Percentiles rank a stretch among this genome's conserved stretches.
Conservation (phyloP, 2,329 filamentous ascomycete species). For the Hymenoscyphus occultus region DNA sequence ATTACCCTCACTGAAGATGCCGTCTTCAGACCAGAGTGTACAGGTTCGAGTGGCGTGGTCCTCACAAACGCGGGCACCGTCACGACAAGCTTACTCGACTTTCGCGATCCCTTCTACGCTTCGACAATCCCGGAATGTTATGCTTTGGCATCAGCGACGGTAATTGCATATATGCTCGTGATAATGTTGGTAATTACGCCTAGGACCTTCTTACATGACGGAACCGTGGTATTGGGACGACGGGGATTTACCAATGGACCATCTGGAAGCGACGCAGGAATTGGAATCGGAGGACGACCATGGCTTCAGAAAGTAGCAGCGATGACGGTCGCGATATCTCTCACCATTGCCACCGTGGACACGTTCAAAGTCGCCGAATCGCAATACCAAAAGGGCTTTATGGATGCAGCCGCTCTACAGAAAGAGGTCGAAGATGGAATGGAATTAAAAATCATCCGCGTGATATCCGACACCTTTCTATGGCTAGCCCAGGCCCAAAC, state of each 20-base stretch:
- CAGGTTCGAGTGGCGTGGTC: conserved; percentile 37
- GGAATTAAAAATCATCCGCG: conserved; percentile 83
- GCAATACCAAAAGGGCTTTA: conserved; percentile 76
- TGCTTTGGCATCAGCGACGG: conserved; percentile 82
- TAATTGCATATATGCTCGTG: conserved; percentile 84
- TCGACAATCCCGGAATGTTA: conserved; percentile 92
- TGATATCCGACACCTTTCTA: conserved; percentile 93
- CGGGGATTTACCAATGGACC: conserved; percentile 84
- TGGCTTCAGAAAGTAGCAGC: conserved; percentile 87
- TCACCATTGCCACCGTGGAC: conserved; percentile 90
- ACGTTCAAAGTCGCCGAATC: conserved; percentile 80
- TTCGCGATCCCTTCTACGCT: conserved; percentile 86
- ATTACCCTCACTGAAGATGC: conserved; percentile 47
- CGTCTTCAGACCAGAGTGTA: conserved; percentile 49
- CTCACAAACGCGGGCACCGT: conserved; percentile 24
- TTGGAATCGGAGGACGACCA: conserved; percentile 85
- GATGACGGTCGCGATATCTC: conserved; percentile 72
- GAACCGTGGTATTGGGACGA: conserved; percentile 74
- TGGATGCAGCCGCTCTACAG: conserved; percentile 75
- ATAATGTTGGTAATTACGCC: conserved; percentile 89
- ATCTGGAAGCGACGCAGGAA: conserved; percentile 62
- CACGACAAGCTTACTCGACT: conserved; percentile 44
- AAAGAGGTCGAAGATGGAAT: conserved; percentile 76
- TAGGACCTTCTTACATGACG: conserved; percentile 87
- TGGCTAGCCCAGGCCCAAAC: conserved; percentile 98